These are phyloP conservation scores for Candida vaughaniae DNA, from an alignment of 805 yeast species.

Conservation along the genomic window DNA sequence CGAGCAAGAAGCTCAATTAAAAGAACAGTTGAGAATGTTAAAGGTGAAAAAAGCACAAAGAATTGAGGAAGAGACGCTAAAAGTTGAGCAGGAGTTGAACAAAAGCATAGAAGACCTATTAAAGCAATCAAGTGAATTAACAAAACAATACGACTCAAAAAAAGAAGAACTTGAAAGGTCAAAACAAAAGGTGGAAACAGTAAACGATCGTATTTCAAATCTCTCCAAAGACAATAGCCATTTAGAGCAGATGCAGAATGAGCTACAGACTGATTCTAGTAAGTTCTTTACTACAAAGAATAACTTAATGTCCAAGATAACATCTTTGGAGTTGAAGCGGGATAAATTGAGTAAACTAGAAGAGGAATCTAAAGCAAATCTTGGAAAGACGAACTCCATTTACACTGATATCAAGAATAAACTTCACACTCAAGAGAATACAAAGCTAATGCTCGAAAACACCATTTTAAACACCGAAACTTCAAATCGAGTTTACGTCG, in stretches of 20 bases:
- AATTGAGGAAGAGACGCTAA: conserved; percentile 19
- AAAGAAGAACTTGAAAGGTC: neutral
- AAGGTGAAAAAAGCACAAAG: conserved; percentile 14
- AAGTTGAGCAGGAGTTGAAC: conserved; percentile 27
- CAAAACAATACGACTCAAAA: conserved; percentile 1
- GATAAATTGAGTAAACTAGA: conserved; percentile 2
- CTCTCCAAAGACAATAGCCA: neutral
- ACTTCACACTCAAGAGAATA: conserved; percentile 31
- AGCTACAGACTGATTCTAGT: conserved; percentile 4
- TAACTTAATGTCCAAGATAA: conserved; percentile 2
- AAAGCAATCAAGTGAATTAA: conserved; percentile 16
- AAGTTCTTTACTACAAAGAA: conserved; percentile 3
- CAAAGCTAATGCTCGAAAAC: conserved; percentile 48
- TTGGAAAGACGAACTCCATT: conserved; percentile 5
- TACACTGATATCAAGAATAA: conserved; percentile 18
- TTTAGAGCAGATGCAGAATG: neutral
- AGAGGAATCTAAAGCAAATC: conserved; percentile 3
- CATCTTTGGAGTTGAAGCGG: conserved; percentile 1
- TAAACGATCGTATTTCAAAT: neutral
- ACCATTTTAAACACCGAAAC: conserved; percentile 40
- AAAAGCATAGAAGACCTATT: conserved; percentile 24
- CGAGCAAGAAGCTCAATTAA: conserved; percentile 6
- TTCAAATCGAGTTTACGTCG: conserved; percentile 24
- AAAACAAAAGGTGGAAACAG: neutral
- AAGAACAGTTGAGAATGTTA: conserved; percentile 9